Percentiles rank a stretch among this genome's conserved stretches.
Evolutionary conservation across 768 basidiomycete genomes (phyloP).

Genomic region (Termitomyces sp.): DNA sequence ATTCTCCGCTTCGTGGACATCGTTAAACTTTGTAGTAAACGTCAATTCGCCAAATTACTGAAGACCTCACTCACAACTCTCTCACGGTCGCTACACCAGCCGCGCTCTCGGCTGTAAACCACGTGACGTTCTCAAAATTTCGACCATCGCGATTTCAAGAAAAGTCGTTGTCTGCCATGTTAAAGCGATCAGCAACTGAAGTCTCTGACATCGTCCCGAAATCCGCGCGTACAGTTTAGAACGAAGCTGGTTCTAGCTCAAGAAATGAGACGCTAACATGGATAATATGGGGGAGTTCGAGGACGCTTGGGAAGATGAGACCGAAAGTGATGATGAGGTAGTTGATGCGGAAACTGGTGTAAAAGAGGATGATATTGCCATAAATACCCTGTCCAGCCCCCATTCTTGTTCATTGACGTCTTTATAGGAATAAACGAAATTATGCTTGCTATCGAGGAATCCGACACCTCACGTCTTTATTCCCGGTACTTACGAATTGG

Average conservation of each 20-base stretch:
- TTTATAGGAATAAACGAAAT: conserved; percentile 66
- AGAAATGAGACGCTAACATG: conserved; percentile 33
- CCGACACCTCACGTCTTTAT: conserved; percentile 72
- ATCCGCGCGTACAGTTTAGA: conserved; percentile 40
- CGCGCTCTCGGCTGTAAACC: background rate
- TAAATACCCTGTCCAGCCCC: conserved; percentile 1
- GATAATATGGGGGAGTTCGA: conserved; percentile 95
- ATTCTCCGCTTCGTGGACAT: conserved; percentile 77
- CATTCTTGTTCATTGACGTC: conserved; percentile 4
- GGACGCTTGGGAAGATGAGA: conserved; percentile 97
- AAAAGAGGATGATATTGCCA: conserved; percentile 55
- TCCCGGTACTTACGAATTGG: conserved; percentile 71
- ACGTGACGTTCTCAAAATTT: conserved; percentile 16
- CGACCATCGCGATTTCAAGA: background rate
- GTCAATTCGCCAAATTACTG: background rate
- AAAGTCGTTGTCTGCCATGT: conserved; percentile 35
- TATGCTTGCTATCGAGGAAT: conserved; percentile 78
- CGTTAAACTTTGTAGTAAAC: conserved; percentile 1
- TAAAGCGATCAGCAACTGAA: conserved; percentile 55
- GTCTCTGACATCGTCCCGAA: conserved; percentile 25
- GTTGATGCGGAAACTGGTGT: conserved; percentile 53
- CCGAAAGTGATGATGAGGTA: conserved; percentile 86
- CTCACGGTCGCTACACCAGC: no score
- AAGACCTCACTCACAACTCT: background rate
- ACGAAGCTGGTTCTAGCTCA: conserved; percentile 37